Percentiles rank a stretch among this genome's conserved stretches.
Evolutionary conservation across 2,329 filamentous ascomycete genomes (phyloP).

Genomic region (Talaromyces sp.): DNA sequence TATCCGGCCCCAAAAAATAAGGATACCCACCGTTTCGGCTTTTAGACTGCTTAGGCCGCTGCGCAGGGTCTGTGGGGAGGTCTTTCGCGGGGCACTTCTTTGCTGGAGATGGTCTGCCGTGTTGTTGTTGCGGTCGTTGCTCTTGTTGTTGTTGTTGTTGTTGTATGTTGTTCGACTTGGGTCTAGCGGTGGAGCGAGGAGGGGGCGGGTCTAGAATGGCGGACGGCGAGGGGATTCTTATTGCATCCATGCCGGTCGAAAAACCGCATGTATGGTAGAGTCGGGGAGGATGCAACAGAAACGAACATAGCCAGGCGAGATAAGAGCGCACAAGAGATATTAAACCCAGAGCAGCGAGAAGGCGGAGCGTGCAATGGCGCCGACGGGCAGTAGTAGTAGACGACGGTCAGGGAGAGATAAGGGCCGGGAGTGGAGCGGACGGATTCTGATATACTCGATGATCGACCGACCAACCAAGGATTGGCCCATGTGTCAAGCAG

Average conservation of each 20-base stretch:
- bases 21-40: slow-evolving; percentile 65
- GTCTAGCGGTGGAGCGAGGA: slow-evolving; percentile 17
- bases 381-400: background rate
- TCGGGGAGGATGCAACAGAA: slow-evolving; percentile 6
- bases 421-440: background rate
- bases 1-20: background rate
- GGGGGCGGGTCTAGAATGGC: slow-evolving; percentile 43
- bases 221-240: slow-evolving; percentile 57
- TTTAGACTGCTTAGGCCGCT: slow-evolving; percentile 68
- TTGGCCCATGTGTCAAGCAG: background rate
- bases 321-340: slow-evolving; percentile 15
- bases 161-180: slow-evolving; percentile 12
- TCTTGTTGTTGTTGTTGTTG: background rate
- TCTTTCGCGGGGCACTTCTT: slow-evolving; percentile 12
- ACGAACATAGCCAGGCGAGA: slow-evolving; percentile 11
- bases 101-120: slow-evolving; percentile 17
- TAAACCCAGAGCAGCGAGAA: background rate
- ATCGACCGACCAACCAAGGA: background rate
- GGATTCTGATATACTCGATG: background rate
- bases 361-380: background rate
- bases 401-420: background rate
- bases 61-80: slow-evolving; percentile 3
- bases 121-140: slow-evolving; percentile 11
- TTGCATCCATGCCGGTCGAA: slow-evolving; percentile 49
- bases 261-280: slow-evolving; percentile 1